These are phyloP conservation scores for Trametes meyenii DNA, from an alignment of 768 basidiomycete species.

Conservation along the genomic window DNA sequence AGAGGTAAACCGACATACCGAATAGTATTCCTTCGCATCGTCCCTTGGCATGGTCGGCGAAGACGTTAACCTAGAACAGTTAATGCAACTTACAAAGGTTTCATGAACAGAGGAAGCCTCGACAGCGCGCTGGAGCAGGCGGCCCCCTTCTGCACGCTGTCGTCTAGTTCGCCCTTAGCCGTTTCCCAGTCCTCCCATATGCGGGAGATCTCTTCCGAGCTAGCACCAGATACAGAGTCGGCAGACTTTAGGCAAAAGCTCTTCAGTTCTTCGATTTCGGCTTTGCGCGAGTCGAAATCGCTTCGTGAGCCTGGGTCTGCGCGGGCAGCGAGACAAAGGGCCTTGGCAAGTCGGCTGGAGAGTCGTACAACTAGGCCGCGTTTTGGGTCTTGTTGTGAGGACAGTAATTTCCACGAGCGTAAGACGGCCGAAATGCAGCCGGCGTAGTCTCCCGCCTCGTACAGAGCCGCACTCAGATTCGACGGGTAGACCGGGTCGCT, in stretches of 20 bases:
- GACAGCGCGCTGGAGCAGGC: not conserved
- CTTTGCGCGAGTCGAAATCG: not conserved
- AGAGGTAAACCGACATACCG: not conserved
- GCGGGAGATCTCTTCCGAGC: not conserved
- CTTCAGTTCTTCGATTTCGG: not conserved
- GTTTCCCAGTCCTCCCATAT: constrained; percentile 22
- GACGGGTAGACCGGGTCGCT: constrained; percentile 26
- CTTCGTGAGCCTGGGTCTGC: not conserved
- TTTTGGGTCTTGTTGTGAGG: not conserved
- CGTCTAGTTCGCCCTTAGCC: not conserved
- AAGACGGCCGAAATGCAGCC: constrained; percentile 21
- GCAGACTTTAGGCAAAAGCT: not conserved
- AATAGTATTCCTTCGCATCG: not conserved
- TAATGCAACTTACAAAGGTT: constrained; percentile 7
- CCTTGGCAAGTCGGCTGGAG: constrained; percentile 6
- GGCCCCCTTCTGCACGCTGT: not conserved
- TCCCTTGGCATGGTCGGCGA: not conserved
- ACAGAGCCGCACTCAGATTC: constrained; percentile 29
- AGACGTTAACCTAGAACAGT: not conserved
- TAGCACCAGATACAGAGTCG: not conserved
- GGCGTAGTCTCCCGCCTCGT: constrained; percentile 24
- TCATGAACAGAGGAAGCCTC: constrained; percentile 11
- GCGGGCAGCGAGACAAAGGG: not conserved
- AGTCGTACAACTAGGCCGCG: constrained; percentile 9
- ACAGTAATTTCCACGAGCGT: constrained; percentile 19